Base-by-base conservation (phyloP, 2,329 filamentous ascomycete genomes). In the Aspergillus oerlinghausenensis region DNA sequence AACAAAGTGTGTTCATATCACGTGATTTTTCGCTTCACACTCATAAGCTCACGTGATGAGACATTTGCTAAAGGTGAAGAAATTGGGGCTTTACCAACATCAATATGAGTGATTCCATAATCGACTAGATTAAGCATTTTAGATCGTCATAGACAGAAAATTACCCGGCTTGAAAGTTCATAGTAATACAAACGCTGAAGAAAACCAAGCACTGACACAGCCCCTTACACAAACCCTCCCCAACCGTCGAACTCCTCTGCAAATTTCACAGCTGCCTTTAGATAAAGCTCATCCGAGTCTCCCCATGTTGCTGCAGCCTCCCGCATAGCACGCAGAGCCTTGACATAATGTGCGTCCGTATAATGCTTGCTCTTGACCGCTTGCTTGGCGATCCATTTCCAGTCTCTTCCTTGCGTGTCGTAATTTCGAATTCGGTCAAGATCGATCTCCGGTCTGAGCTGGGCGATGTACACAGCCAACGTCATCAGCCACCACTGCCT, bases 401-500 rank as follows among this genome's bases (percentile, higher is more conserved):
- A 99, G 51, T 84, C 80, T 65, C 86, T 85, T 1, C 79, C 83
- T 42, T 83, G 80, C n/a, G 85, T 65, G 48, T 90, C 84, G 45
- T 81, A 79, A 0, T 79, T 70, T 4, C 80, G 78, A 56, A 94
- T 81, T 28, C 82, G 80, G 55, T 87, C 82, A n/a, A 84, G 76
- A 54, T 88, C 82, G 55, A 96, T 84, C 56, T 80, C 77, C 0
- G 92, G 94, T 21, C 93, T 82, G 26, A 88, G 76, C 67, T 90
- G 87, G 2, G 86, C 77, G 53, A 96, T 84, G 69, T 94, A 97
- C 10, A 92, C 83, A 0, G 86, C 83, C 45, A 97, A 73, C 0
- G 88, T 85, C 45, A 96, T 82, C 4, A 99, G 77, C 89, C 91
- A 96, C 92, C 94, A 97, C 71, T 96, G 87, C 42, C 89, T 81